Percentiles rank a stretch among this genome's conserved stretches.
phyloP scores from a whole-genome alignment of 768 basidiomycete genomes.

The Trametes meyenii region DNA sequence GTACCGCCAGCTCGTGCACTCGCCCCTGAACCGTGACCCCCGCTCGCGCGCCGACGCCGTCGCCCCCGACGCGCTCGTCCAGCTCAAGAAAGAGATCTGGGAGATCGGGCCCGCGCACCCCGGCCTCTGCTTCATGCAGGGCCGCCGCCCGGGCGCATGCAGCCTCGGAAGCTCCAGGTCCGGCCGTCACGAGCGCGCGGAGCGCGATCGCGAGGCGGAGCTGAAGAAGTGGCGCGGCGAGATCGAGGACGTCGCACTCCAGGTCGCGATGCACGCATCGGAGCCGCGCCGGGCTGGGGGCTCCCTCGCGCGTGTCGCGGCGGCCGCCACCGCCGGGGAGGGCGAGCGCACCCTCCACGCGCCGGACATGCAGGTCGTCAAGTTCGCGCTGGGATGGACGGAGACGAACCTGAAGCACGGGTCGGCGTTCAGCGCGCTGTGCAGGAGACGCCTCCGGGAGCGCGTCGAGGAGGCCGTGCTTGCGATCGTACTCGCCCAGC shows the following conservation, averaged over 20 bases:
- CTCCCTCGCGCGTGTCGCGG: slow-evolving; percentile 10
- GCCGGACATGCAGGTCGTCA: slow-evolving; percentile 57
- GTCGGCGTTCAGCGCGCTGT: slow-evolving; percentile 60
- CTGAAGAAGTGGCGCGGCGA: slow-evolving; percentile 49
- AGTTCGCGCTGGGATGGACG: slow-evolving; percentile 72
- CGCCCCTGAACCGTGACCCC: slow-evolving; percentile 33
- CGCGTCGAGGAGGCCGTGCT: slow-evolving; percentile 30
- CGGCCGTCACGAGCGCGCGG: slow-evolving; percentile 21
- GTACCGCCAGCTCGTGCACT: slow-evolving; percentile 72
- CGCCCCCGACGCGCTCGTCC: slow-evolving; percentile 54
- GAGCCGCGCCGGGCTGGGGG: slow-evolving; percentile 35
- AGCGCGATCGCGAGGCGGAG: slow-evolving; percentile 45
- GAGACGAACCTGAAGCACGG: slow-evolving; percentile 62
- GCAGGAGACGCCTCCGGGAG: slow-evolving; percentile 56
- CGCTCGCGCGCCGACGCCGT: slow-evolving; percentile 34
- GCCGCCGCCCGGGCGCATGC: slow-evolving; percentile 22
- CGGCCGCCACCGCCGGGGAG: slow-evolving; percentile 15
- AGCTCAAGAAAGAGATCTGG: slow-evolving; percentile 75
- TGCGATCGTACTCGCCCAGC: slow-evolving; percentile 29
- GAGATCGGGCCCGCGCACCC: slow-evolving; percentile 64
- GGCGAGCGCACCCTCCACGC: slow-evolving; percentile 30
- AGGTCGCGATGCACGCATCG: slow-evolving; percentile 71
- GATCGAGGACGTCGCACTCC: slow-evolving; percentile 71
- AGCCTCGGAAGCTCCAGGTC: slow-evolving; percentile 16
- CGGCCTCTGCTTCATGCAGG: slow-evolving; percentile 56